These are phyloP conservation scores for Schoenoplectus tabernaemontani DNA, from an alignment of 202 grass and related monocot genomes.

Conservation along the genomic window DNA sequence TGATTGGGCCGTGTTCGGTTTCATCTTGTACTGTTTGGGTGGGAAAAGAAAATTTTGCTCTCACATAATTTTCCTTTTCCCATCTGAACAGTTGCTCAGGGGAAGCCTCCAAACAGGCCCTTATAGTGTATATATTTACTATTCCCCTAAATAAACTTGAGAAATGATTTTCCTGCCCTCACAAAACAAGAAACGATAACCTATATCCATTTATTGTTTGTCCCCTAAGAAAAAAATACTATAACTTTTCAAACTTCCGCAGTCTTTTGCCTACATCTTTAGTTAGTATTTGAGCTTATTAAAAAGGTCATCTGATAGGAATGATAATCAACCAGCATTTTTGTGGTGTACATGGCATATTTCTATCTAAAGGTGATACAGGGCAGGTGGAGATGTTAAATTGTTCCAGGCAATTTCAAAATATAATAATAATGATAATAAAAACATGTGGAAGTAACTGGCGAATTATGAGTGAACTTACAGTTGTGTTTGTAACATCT, in stretches of 20 bases:
- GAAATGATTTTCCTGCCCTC: neutral
- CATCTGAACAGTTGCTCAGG: too few relatives aligned
- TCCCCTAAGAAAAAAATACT: neutral
- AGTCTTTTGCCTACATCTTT: neutral
- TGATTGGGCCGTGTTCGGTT: too few relatives aligned
- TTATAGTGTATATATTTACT: neutral
- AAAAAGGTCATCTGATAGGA: neutral
- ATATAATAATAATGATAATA: neutral
- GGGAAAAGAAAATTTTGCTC: too few relatives aligned
- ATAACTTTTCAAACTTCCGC: neutral
- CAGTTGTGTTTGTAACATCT: slow-evolving; percentile 88
- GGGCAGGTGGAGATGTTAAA: neutral
- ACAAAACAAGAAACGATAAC: neutral
- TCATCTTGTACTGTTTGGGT: too few relatives aligned
- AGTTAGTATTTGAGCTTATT: neutral
- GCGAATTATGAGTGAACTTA: slow-evolving; percentile 26
- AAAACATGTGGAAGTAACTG: neutral
- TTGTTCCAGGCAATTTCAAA: neutral
- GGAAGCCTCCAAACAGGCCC: neutral
- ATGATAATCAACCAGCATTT: neutral
- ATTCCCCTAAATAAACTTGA: neutral
- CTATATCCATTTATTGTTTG: neutral
- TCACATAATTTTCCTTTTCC: too few relatives aligned
- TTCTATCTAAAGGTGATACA: neutral
- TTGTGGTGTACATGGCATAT: neutral